Base-by-base conservation (phyloP, 1,139 yeast species). In the Magnusiomyces suaveolens region DNA sequence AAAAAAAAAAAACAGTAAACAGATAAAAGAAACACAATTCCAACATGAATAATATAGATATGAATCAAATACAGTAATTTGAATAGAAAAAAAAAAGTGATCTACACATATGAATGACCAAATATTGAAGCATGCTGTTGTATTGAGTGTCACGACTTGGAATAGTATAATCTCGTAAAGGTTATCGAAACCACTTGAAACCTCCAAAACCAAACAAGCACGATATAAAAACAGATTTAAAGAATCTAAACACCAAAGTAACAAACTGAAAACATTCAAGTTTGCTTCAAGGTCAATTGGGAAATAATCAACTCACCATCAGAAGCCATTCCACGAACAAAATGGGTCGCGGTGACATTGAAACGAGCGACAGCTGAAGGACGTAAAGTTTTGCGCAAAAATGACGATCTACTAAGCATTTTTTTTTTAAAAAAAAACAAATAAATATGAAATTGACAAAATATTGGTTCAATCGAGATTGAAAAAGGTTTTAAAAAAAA, bases 281-380 rank as follows among this genome's bases (percentile, higher is more conserved):
- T n/a, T n/a, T n/a, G n/a, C n/a, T n/a, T n/a, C n/a, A n/a, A n/a
- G n/a, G n/a, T n/a, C n/a, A n/a, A n/a, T n/a, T n/a, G n/a, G n/a
- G n/a, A n/a, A n/a, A n/a, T 2, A 46, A 54, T 36, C 25, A n/a
- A 61, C 66, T 54, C 58, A 63, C 66, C 59, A 49, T 58, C 60
- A 50, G 64, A 56, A n/a, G 64, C 63, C 56, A 59, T 53, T 41
- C 64, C 64, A 50, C 65, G 62, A 38, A 54, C 59, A 54, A 58
- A 59, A 48, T 52, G 51, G 46, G 55, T 52, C 48, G 54, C 48
- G 47, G 48, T 39, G 55, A 51, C 46, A 48, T 43, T 49, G 38
- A 48, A 23, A 56, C 61, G 54, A 46, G 46, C 33, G 25, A 53
- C 38, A 46, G 46, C 46, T 20, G 48, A 52, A 29, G 54, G 41